Conservation (phyloP, 805 yeast genomes). For the Candida coquimbonensis region DNA sequence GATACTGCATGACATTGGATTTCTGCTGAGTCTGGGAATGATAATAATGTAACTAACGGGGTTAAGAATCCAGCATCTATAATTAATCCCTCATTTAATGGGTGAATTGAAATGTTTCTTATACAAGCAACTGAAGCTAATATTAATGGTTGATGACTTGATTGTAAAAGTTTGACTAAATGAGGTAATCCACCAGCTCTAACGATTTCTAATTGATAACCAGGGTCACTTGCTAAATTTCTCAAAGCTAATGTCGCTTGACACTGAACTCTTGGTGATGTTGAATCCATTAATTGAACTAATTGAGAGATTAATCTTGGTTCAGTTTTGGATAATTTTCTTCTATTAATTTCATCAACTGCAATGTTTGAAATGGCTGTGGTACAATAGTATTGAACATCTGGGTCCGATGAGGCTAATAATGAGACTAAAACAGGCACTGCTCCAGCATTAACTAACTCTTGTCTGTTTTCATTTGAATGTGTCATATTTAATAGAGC, state of each 20-base stretch:
- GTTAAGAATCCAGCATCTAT: conserved; percentile 94
- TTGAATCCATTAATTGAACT: conserved; percentile 87
- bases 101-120: conserved; percentile 94
- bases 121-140: conserved; percentile 98
- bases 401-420: conserved; percentile 82
- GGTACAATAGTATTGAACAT: conserved; percentile 97
- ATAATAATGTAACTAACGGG: conserved; percentile 81
- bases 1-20: conserved; percentile 98
- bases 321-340: conserved; percentile 82
- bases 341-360: conserved; percentile 88
- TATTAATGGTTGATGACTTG: conserved; percentile 85
- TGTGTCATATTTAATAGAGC: conserved; percentile 98
- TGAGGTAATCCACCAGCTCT: conserved; percentile 94
- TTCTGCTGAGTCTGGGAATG: conserved; percentile 84
- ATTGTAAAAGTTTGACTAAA: conserved; percentile 80
- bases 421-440: conserved; percentile 91
- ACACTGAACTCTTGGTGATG: conserved; percentile 92
- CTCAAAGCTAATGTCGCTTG: conserved; percentile 96
- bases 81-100: conserved; percentile 89
- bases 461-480: conserved; percentile 92
- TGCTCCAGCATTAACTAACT: conserved; percentile 95
- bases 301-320: conserved; percentile 85
- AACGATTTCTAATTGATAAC: conserved; percentile 92
- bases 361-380: conserved; percentile 96
- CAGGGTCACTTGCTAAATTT: conserved; percentile 92